Percentiles rank a stretch among this genome's conserved stretches.
Conservation (phyloP, 2,329 filamentous ascomycete genomes). For the Penicillium sp. region DNA sequence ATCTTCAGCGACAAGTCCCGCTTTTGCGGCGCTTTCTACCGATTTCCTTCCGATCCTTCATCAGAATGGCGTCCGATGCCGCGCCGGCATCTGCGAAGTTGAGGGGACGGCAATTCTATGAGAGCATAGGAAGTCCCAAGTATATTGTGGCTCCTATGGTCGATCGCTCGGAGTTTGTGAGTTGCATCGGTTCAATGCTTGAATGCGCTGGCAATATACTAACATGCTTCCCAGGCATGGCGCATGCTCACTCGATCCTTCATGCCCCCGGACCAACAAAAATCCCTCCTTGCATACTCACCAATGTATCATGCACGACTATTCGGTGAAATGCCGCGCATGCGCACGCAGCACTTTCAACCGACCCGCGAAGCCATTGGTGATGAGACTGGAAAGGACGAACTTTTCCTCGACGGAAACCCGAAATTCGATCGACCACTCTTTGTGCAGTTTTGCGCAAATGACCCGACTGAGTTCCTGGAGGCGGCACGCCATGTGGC, state of each 20-base stretch:
- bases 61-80: conserved; percentile 29
- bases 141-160: conserved; percentile 95
- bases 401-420: conserved; percentile 76
- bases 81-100: conserved; percentile 52
- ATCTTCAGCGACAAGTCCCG: conserved; percentile 24
- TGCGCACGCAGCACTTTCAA: conserved; percentile 78
- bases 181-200: conserved; percentile 30
- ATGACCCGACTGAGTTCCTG: conserved; percentile 46
- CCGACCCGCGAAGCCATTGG: conserved; percentile 47
- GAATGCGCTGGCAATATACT: not conserved
- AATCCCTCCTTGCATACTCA: conserved; percentile 75
- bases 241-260: conserved; percentile 93
- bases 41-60: conserved; percentile 3
- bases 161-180: conserved; percentile 93
- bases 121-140: conserved; percentile 89
- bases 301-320: conserved; percentile 95
- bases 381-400: conserved; percentile 16
- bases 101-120: conserved; percentile 83
- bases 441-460: conserved; percentile 87
- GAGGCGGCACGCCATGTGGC: conserved; percentile 71
- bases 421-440: conserved; percentile 78
- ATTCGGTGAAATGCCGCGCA: conserved; percentile 70
- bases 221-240: conserved; percentile 66
- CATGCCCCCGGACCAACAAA: conserved; percentile 61
- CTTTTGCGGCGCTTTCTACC: conserved; percentile 25